A percentile compares a stretch with the other conserved stretches of the same genome.
phyloP scores from a whole-genome alignment of 805 yeast genomes.

The Candida dendrica region DNA sequence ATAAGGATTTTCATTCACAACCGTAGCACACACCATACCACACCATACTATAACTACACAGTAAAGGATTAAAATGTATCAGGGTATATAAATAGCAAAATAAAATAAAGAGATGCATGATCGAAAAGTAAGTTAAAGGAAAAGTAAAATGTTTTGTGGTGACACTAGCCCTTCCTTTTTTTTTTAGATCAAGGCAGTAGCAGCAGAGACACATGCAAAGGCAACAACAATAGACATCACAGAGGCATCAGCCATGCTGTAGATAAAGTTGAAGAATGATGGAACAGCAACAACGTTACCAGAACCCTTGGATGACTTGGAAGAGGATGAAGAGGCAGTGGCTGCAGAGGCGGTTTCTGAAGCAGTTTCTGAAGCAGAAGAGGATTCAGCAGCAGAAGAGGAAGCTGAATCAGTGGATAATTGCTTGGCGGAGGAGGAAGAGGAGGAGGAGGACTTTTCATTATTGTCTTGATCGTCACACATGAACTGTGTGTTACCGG shows the following conservation, averaged over 20 bases:
- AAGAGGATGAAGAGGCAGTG: conserved; percentile 17
- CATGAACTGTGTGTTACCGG: conserved; percentile 28
- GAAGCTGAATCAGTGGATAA: conserved; percentile 14
- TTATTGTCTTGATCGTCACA: conserved; percentile 26
- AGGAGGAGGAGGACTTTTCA: conserved; percentile 10
- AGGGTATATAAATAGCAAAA: too few relatives aligned
- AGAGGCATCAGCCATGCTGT: conserved; percentile 4
- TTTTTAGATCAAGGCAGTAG: conserved; percentile 8
- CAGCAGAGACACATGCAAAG: not conserved
- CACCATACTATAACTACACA: too few relatives aligned
- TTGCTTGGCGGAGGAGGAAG: conserved; percentile 8
- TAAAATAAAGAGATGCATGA: too few relatives aligned
- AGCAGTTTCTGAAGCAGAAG: conserved; percentile 21
- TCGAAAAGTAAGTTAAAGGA: too few relatives aligned
- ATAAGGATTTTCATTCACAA: too few relatives aligned
- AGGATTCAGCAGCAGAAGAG: conserved; percentile 16
- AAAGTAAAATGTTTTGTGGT: too few relatives aligned
- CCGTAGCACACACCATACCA: too few relatives aligned
- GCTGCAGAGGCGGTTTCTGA: conserved; percentile 19
- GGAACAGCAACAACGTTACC: conserved; percentile 12
- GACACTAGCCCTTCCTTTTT: too few relatives aligned
- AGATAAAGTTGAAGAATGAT: conserved; percentile 1
- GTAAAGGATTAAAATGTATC: too few relatives aligned
- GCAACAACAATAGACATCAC: conserved; percentile 3
- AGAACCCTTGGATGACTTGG: conserved; percentile 15